Evolutionary conservation across 139 green algal species (phyloP).

Genomic region (Gonium pectorale): DNA sequence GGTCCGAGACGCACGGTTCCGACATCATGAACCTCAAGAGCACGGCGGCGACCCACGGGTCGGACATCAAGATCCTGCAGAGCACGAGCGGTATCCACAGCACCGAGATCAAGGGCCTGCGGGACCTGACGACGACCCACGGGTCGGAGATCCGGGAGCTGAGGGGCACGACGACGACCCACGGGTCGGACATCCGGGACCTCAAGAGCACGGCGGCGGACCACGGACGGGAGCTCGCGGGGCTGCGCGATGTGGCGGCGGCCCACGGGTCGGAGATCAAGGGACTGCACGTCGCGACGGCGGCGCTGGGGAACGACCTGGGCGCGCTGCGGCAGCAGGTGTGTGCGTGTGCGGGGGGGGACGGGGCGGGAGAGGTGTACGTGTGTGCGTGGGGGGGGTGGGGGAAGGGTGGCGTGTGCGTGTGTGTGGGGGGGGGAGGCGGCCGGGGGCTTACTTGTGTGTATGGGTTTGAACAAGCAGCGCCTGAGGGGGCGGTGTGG

Average conservation of each 20-base stretch:
- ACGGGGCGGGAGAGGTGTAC: not conserved
- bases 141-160: too few relatives aligned
- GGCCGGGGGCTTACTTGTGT: too few relatives aligned
- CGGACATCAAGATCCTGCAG: too few relatives aligned
- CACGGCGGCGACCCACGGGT: too few relatives aligned
- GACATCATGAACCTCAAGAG: too few relatives aligned
- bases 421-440: not conserved
- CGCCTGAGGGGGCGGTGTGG: too few relatives aligned
- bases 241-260: not conserved
- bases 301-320: not conserved
- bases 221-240: not conserved
- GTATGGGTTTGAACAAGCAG: not conserved
- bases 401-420: not conserved
- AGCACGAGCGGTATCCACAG: too few relatives aligned
- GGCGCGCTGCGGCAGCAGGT: conserved; percentile 17
- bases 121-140: too few relatives aligned
- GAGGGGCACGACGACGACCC: too few relatives aligned
- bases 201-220: not conserved
- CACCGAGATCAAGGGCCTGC: too few relatives aligned
- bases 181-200: too few relatives aligned
- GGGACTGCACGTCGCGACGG: not conserved
- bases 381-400: not conserved
- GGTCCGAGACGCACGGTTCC: too few relatives aligned
- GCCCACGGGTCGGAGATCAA: not conserved
- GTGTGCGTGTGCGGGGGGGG: not conserved